Conservation (phyloP, 1,139 yeast genomes). For the Kluyveromyces sp. region DNA sequence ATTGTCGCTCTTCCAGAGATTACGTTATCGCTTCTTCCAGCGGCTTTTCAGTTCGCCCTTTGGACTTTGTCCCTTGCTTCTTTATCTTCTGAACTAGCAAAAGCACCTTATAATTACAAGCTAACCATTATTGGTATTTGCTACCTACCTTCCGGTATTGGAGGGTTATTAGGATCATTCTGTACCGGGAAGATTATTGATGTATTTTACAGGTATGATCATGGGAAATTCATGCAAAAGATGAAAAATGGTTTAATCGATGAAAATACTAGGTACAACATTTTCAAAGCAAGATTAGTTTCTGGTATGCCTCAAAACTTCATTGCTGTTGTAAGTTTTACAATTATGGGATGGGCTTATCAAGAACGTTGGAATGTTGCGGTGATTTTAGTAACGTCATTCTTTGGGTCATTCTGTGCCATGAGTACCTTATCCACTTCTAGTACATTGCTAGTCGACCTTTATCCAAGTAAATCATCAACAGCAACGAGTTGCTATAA, state of each 20-base stretch:
- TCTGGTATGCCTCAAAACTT: constrained; percentile 35
- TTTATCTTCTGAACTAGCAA: constrained; percentile 45
- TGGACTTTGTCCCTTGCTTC: constrained; percentile 69
- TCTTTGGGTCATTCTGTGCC: constrained; percentile 45
- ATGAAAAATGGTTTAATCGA: constrained; percentile 21
- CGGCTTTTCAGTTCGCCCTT: constrained; percentile 55
- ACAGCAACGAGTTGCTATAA: constrained; percentile 56
- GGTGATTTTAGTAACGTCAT: constrained; percentile 48
- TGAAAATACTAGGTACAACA: constrained; percentile 31
- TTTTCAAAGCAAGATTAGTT: constrained; percentile 43
- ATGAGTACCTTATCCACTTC: constrained; percentile 45
- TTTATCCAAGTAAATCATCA: constrained; percentile 52
- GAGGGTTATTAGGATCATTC: constrained; percentile 46
- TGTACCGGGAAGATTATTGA: constrained; percentile 43
- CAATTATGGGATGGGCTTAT: constrained; percentile 68
- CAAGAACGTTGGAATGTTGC: constrained; percentile 43
- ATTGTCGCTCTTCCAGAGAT: constrained; percentile 36
- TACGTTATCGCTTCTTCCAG: constrained; percentile 41
- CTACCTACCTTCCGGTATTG: constrained; percentile 53
- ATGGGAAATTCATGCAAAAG: constrained; percentile 17
- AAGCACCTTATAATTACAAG: constrained; percentile 40
- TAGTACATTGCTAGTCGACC: constrained; percentile 51
- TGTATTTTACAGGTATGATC: constrained; percentile 32
- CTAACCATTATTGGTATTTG: constrained; percentile 56
- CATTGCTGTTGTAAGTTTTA: constrained; percentile 33